Base-by-base conservation (phyloP, 441 rosid genomes). In the Arabidopsis hybrid region DNA sequence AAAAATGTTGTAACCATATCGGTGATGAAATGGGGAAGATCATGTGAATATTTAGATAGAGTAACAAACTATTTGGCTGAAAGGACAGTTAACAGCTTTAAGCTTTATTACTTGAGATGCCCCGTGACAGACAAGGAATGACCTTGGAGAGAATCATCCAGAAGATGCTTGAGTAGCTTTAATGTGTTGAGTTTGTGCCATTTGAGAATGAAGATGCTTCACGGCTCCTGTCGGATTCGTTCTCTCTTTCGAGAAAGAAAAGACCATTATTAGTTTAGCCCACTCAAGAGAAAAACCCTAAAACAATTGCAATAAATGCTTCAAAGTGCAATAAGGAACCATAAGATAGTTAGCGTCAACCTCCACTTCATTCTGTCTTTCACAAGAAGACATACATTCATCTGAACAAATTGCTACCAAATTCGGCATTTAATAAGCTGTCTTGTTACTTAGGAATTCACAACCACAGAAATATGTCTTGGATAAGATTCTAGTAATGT, bases 201-300 rank as follows among this genome's bases (percentile, higher is more conserved):
- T 76, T 51, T 31, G 64, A 29, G 14, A 75, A 61, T 7, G 57
- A 18, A 61, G 69, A 51, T 73, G 79, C 74, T 78, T 66, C 81
- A 71, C 40, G 72, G 72, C 40, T 62, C 72, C 17, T 69, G 71
- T 7, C 61, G 40, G 45, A 40, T 57, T 50, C 40, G 6, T 70
- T 74, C 61, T 62, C 74, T 69, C 79, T 77, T 60, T 69, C 63
- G 74, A 56, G 40, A 60, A 60, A 71, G 8, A 71, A 13, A 26
- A 8, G 7, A 13, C 21, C 18, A 58, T 43, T 11, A 35, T 49
- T 60, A 34, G 63, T 42, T 38, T 16, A 6, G 12, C 43, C 29
- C 29, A 26, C 35, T 17, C 43, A 21, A 0, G 51, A 59, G 9
- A 59, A 10, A 59, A 60, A 51, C 29, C 4, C 43, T 38, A 32